These are phyloP conservation scores for Colletotrichum zoysiae DNA, from an alignment of 2,329 filamentous ascomycete genomes.

Conservation along the genomic window DNA sequence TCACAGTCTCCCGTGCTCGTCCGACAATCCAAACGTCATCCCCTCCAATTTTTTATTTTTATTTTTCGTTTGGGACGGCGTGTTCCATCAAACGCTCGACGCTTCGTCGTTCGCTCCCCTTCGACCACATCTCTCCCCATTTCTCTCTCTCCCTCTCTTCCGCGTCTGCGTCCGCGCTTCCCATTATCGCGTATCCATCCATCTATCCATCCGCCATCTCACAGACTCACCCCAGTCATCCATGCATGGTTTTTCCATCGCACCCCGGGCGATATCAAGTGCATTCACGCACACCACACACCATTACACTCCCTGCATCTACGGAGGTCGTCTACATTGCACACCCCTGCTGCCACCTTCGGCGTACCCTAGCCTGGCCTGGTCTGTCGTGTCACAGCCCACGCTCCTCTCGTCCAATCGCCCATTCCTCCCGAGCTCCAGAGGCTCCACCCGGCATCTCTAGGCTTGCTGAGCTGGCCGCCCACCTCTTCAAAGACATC, in stretches of 20 bases:
- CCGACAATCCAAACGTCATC: slow-evolving; percentile 5
- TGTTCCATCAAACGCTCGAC: slow-evolving; percentile 40
- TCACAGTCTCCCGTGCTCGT: slow-evolving; percentile 4
- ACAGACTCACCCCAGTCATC: slow-evolving; percentile 4
- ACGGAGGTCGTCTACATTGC: slow-evolving; percentile 28
- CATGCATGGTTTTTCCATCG: slow-evolving; percentile 26
- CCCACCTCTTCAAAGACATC: slow-evolving; percentile 38
- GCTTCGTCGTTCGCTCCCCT: neutral
- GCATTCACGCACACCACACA: slow-evolving; percentile 29
- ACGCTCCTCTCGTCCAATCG: slow-evolving; percentile 50
- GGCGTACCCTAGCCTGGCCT: slow-evolving; percentile 40
- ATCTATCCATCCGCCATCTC: slow-evolving; percentile 4
- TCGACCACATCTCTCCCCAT: neutral
- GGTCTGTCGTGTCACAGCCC: slow-evolving; percentile 49
- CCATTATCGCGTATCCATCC: slow-evolving; percentile 14
- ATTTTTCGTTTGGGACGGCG: slow-evolving; percentile 25
- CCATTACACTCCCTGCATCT: slow-evolving; percentile 38
- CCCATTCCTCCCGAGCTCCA: slow-evolving; percentile 43
- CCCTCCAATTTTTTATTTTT: slow-evolving; percentile 6
- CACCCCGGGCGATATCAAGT: slow-evolving; percentile 39
- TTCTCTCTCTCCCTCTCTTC: neutral
- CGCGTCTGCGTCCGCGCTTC: neutral
- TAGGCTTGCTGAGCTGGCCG: slow-evolving; percentile 42
- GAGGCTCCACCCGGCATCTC: slow-evolving; percentile 41
- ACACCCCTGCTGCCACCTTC: slow-evolving; percentile 41